Evolutionary conservation across 2,329 filamentous ascomycete species (phyloP).

Genomic region (Neofusicoccum sp.): DNA sequence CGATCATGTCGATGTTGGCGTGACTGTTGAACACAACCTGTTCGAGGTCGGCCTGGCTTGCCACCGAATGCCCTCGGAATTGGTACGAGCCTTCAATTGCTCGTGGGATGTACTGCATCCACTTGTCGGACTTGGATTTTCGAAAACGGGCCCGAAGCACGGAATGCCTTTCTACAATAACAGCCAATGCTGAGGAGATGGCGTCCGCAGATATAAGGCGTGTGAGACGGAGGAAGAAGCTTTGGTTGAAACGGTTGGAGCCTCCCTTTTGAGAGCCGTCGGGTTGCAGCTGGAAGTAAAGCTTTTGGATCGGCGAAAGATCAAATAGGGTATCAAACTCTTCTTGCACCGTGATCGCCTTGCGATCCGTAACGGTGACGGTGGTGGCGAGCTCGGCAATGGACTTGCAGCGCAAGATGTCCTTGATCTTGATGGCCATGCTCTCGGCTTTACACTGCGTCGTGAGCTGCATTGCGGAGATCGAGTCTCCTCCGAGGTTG

Average conservation of each 20-base stretch:
- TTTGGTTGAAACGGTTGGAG: conserved; percentile 38
- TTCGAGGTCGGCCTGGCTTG: not conserved
- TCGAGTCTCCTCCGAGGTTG: conserved; percentile 38
- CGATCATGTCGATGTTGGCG: conserved; percentile 3
- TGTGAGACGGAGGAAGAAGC: conserved; percentile 35
- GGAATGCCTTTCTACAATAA: conserved; percentile 34
- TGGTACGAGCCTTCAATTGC: not conserved
- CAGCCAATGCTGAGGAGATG: conserved; percentile 31
- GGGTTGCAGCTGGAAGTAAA: conserved; percentile 36
- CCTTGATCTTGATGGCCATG: conserved; percentile 3
- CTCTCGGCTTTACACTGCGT: conserved; percentile 2
- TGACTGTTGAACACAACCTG: not conserved
- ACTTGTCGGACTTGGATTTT: conserved; percentile 27
- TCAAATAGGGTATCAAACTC: conserved; percentile 36
- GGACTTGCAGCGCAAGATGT: conserved; percentile 4
- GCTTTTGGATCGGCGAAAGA: conserved; percentile 36
- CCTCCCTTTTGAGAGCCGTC: conserved; percentile 25
- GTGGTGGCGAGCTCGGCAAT: conserved; percentile 4
- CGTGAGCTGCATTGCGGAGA: conserved; percentile 36
- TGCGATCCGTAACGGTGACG: not conserved
- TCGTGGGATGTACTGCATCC: conserved; percentile 33
- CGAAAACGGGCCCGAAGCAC: conserved; percentile 38
- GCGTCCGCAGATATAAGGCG: conserved; percentile 30
- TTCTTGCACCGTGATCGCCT: conserved; percentile 23
- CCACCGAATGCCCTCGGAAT: not conserved